phyloP scores from a whole-genome alignment of 352 stramenopile species.

The Globisporangium iwayamae region DNA sequence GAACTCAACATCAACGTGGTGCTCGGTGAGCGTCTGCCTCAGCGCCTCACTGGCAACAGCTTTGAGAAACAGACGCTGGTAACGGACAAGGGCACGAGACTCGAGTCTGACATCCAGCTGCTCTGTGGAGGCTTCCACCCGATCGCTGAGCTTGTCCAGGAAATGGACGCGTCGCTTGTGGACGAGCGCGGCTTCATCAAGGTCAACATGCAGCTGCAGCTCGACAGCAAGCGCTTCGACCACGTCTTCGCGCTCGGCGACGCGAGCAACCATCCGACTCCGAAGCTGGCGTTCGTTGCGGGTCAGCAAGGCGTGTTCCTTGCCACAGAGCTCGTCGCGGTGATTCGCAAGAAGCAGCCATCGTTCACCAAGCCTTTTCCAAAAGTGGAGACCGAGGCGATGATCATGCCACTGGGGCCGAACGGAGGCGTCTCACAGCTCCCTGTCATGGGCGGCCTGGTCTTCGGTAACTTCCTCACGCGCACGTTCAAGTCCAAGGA shows the following conservation, averaged over 20 bases:
- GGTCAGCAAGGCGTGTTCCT: background rate
- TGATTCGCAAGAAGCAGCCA: background rate
- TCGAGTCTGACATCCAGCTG: slow-evolving; percentile 29
- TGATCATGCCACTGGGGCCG: background rate
- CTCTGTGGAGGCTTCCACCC: background rate
- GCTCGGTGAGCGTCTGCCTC: slow-evolving; percentile 37
- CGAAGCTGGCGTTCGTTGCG: background rate
- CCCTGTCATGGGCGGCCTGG: background rate
- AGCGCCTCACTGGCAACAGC: slow-evolving; percentile 28
- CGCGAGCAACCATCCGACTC: background rate
- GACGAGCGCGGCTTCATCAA: background rate
- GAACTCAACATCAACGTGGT: slow-evolving; percentile 48
- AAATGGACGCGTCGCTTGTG: background rate
- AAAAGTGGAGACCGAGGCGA: background rate
- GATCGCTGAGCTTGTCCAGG: background rate
- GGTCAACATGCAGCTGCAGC: background rate
- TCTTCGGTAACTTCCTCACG: slow-evolving; percentile 3
- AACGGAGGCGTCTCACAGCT: background rate
- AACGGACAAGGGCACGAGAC: slow-evolving; percentile 38
- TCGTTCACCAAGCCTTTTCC: background rate
- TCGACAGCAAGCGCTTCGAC: background rate
- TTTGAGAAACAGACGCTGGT: slow-evolving; percentile 33
- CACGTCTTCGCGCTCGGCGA: background rate
- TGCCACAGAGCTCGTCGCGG: background rate
- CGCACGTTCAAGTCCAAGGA: background rate